These are phyloP conservation scores for Colletotrichum ledebouriae DNA, from an alignment of 2,329 filamentous ascomycete genomes.

Conservation along the genomic window DNA sequence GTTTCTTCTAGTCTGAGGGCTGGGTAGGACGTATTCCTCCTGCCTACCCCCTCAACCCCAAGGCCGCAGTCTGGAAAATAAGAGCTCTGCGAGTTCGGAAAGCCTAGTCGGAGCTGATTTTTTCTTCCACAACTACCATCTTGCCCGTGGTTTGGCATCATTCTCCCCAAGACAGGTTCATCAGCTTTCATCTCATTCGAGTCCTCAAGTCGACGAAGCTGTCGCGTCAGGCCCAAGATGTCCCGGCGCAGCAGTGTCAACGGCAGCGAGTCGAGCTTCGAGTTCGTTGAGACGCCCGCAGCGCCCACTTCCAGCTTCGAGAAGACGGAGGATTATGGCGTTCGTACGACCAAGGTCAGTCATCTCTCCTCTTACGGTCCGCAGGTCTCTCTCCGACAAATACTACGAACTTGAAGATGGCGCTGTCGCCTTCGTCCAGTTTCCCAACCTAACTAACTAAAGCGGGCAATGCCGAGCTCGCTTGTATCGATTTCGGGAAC, in stretches of 20 bases:
- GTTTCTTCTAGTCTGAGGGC: neutral
- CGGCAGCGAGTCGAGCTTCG: slow-evolving; percentile 76
- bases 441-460: no score
- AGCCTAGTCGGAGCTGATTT: neutral
- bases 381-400: no score
- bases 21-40: no score
- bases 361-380: no score
- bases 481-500: no score
- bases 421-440: no score
- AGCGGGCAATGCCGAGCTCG: no score
- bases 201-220: neutral
- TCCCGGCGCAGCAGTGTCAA: slow-evolving; percentile 62
- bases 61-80: no score
- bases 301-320: slow-evolving; percentile 63
- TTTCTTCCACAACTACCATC: neutral
- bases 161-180: slow-evolving; percentile 27
- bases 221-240: slow-evolving; percentile 54
- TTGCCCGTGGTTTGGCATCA: slow-evolving; percentile 2
- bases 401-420: no score
- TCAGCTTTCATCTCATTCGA: neutral
- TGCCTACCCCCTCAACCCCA: no score
- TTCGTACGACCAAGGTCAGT: slow-evolving; percentile 67
- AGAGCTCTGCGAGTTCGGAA: neutral
- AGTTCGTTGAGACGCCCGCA: slow-evolving; percentile 73
- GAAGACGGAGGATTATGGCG: slow-evolving; percentile 67